These are phyloP conservation scores for Omphalea diandra DNA, from an alignment of 441 rosid genomes.

Conservation along the genomic window DNA sequence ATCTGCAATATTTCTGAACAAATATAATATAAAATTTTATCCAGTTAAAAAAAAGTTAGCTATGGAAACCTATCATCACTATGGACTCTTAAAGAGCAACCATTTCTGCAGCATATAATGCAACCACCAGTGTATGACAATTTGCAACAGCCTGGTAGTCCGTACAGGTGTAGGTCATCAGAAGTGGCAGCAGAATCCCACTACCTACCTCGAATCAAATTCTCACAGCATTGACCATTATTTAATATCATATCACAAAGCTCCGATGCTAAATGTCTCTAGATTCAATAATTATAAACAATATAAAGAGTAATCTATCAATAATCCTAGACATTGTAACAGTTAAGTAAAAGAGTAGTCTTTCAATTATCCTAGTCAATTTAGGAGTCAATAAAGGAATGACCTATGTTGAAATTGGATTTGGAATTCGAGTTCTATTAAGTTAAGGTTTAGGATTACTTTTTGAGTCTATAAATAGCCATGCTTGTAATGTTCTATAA, in stretches of 20 bases:
- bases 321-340: too few relatives aligned
- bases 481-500: too few relatives aligned
- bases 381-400: too few relatives aligned
- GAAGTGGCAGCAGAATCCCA: neutral
- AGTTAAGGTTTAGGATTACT: too few relatives aligned
- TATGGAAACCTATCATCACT: neutral
- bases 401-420: too few relatives aligned
- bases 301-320: too few relatives aligned
- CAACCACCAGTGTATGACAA: neutral
- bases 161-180: neutral
- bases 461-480: too few relatives aligned
- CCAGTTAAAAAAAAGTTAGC: conserved; percentile 1
- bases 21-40: neutral
- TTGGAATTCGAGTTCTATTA: too few relatives aligned
- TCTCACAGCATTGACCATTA: neutral
- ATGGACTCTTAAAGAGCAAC: neutral
- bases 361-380: too few relatives aligned
- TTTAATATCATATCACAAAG: neutral
- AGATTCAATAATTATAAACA: too few relatives aligned
- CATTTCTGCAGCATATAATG: neutral
- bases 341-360: too few relatives aligned
- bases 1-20: neutral
- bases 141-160: neutral
- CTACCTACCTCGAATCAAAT: neutral
- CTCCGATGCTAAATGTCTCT: neutral